Conservation (phyloP, 306 rosid genomes). For the Pterocarpus santalinus region DNA sequence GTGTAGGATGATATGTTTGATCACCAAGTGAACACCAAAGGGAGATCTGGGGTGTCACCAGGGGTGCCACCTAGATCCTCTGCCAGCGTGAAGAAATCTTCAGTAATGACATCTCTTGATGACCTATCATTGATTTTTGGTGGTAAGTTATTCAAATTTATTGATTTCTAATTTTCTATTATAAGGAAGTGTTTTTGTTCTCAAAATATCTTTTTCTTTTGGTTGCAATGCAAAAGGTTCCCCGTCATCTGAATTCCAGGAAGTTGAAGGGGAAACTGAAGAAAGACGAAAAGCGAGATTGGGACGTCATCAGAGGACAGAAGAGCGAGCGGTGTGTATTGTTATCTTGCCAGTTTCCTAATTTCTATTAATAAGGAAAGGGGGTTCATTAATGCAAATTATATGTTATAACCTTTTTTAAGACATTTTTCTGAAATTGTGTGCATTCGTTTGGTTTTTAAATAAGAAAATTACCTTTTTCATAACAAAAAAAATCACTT, state of each 20-base stretch:
- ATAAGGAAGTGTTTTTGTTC: conserved; percentile 6
- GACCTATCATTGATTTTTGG: conserved; percentile 77
- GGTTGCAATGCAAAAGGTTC: conserved; percentile 62
- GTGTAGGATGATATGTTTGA: conserved; percentile 71
- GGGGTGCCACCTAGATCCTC: conserved; percentile 60
- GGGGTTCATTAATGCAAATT: conserved; percentile 26
- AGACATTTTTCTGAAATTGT: conserved; percentile 7
- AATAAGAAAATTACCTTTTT: background rate
- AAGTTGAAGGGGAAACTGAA: conserved; percentile 89
- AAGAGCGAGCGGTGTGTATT: conserved; percentile 77
- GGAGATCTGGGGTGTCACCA: conserved; percentile 60
- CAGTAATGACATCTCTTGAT: conserved; percentile 58
- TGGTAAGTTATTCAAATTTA: conserved; percentile 60
- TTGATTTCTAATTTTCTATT: conserved; percentile 42
- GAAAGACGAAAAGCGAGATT: conserved; percentile 87
- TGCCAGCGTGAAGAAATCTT: conserved; percentile 64
- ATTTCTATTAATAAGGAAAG: conserved; percentile 20
- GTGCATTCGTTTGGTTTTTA: background rate
- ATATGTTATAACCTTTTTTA: background rate
- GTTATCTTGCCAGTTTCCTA: conserved; percentile 21
- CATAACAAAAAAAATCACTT: too few relatives aligned
- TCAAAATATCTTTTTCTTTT: conserved; percentile 14
- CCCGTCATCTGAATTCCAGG: conserved; percentile 63
- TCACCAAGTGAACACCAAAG: conserved; percentile 55
- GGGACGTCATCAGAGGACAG: conserved; percentile 74